Percentiles rank a stretch among this genome's conserved stretches.
These are phyloP conservation scores for Calonectria fujianensis DNA, from an alignment of 2,329 filamentous ascomycete genomes.

Conservation along the genomic window DNA sequence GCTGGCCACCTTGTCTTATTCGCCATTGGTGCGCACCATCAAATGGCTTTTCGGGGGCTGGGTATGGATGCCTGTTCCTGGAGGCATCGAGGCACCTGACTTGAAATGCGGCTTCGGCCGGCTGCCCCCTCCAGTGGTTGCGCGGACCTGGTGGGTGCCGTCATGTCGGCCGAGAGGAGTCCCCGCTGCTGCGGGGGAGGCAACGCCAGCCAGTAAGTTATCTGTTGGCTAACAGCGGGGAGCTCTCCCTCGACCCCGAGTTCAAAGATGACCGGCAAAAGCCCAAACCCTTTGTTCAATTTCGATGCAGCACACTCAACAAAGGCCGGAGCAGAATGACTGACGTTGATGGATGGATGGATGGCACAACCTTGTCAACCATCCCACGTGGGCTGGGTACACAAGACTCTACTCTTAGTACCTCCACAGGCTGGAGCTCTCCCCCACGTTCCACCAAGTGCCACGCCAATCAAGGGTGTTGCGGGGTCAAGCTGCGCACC, in stretches of 20 bases:
- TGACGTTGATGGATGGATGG: neutral
- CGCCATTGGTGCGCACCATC: constrained; percentile 27
- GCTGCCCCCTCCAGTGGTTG: constrained; percentile 41
- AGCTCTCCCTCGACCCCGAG: constrained; percentile 18
- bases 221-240: constrained; percentile 28
- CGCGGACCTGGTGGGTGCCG: constrained; percentile 18
- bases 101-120: constrained; percentile 42
- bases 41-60: constrained; percentile 41
- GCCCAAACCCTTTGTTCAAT: neutral
- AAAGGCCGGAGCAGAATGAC: constrained; percentile 12
- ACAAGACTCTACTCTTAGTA: constrained; percentile 30
- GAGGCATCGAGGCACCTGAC: constrained; percentile 51
- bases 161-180: constrained; percentile 52
- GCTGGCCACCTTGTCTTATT: constrained; percentile 43
- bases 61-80: constrained; percentile 46
- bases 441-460: constrained; percentile 36
- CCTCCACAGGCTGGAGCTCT: constrained; percentile 24
- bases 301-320: neutral
- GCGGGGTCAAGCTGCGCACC: constrained; percentile 26
- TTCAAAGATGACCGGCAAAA: neutral
- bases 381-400: constrained; percentile 37
- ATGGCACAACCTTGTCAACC: constrained; percentile 3
- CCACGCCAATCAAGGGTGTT: constrained; percentile 36
- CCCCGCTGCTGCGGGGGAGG: constrained; percentile 34
- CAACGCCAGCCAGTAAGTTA: constrained; percentile 3